A percentile compares a stretch with the other conserved stretches of the same genome.
Evolutionary conservation across 2,329 filamentous ascomycete species (phyloP).

Genomic region (Zasmidium citrigriseum): DNA sequence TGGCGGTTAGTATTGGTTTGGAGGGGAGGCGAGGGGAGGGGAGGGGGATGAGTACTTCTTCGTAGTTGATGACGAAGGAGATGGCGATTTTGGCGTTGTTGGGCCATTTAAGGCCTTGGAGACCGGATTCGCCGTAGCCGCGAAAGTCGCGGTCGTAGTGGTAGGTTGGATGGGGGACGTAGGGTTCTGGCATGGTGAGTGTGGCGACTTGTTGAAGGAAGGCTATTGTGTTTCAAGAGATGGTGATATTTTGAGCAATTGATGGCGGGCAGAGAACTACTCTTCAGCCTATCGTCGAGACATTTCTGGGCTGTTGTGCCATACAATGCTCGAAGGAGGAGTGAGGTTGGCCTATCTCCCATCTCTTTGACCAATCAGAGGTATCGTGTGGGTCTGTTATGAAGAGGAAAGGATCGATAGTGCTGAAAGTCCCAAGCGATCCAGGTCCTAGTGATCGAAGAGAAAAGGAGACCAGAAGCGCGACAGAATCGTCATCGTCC

Average conservation of each 20-base stretch:
- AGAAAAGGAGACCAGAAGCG: no score
- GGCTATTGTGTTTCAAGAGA: no score
- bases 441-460: no score
- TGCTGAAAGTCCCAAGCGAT: no score
- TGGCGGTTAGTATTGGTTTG: background rate
- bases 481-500: no score
- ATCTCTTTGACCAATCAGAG: background rate
- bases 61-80: constrained; percentile 51
- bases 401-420: background rate
- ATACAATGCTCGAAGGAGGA: background rate
- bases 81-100: constrained; percentile 49
- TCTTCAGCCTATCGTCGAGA: no score
- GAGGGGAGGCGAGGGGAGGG: background rate
- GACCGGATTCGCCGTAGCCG: constrained; percentile 30
- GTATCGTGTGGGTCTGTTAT: no score
- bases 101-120: constrained; percentile 39
- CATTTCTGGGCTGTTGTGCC: no score
- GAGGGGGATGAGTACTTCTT: constrained; percentile 35
- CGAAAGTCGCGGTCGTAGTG: constrained; percentile 27
- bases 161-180: constrained; percentile 22
- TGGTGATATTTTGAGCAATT: no score
- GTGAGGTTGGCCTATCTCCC: background rate
- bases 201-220: no score
- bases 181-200: constrained; percentile 17
- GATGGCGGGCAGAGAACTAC: no score